These are phyloP conservation scores for Paulownia fortunei DNA, from an alignment of 257 asterid genomes.

Conservation along the genomic window DNA sequence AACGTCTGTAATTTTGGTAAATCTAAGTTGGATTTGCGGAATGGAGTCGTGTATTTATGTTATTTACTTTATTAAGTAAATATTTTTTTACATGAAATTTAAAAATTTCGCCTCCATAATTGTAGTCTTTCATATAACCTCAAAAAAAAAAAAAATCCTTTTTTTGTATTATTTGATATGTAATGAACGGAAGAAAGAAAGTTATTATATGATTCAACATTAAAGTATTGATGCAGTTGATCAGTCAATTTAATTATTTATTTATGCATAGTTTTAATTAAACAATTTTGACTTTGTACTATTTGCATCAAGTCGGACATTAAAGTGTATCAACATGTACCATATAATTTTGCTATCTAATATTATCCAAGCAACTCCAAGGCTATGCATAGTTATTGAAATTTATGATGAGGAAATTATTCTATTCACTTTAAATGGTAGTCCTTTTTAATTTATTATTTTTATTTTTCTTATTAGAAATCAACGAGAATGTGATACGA, in stretches of 20 bases:
- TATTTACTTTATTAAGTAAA: background rate
- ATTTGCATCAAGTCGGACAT: background rate
- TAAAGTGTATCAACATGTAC: too few species aligned
- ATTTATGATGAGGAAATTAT: too few species aligned
- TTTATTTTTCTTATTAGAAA: too few species aligned
- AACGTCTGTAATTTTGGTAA: conserved; percentile 18
- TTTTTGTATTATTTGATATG: background rate
- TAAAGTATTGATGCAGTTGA: background rate
- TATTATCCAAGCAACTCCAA: too few species aligned
- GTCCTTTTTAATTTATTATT: too few species aligned
- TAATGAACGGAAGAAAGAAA: background rate
- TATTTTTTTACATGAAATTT: background rate
- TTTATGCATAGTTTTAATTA: background rate
- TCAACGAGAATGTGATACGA: too few species aligned
- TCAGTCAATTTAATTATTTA: background rate
- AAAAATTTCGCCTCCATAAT: background rate
- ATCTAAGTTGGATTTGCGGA: conserved; percentile 2
- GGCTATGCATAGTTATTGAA: too few species aligned
- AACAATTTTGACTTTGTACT: background rate
- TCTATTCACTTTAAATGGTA: too few species aligned
- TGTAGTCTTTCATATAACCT: too few species aligned
- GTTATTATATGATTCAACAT: conserved; percentile 5
- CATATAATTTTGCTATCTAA: background rate
- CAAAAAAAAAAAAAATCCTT: background rate
- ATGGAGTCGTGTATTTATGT: background rate